Conservation (phyloP, 148 eudicot genomes). For the Camellia lanceoleosa region DNA sequence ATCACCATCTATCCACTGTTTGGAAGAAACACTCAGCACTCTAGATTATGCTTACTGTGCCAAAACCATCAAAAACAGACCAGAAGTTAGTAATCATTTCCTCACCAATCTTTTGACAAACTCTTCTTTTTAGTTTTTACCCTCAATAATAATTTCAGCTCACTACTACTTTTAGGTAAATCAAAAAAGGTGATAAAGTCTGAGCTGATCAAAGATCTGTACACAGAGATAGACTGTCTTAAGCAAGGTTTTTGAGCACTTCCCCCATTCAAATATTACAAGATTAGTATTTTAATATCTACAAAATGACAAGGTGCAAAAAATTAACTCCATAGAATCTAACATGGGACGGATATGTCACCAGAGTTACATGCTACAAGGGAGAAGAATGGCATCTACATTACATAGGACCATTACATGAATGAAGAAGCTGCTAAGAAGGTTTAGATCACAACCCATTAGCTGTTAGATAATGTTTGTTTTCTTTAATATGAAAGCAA, state of each 20-base stretch:
- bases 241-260: conserved; percentile 31
- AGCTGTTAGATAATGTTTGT: neutral
- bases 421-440: conserved; percentile 35
- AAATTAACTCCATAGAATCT: neutral
- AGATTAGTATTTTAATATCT: neutral
- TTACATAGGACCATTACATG: conserved; percentile 26
- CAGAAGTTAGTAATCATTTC: conserved; percentile 33
- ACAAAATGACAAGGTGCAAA: neutral
- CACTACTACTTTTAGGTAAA: conserved; percentile 30
- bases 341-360: neutral
- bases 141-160: neutral
- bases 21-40: conserved; percentile 50
- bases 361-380: conserved; percentile 28
- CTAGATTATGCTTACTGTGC: conserved; percentile 50
- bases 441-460: conserved; percentile 19
- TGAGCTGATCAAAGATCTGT: conserved; percentile 33
- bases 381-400: conserved; percentile 42
- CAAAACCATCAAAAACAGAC: conserved; percentile 45
- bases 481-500: neutral
- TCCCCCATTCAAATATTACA: neutral
- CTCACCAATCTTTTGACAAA: neutral
- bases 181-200: conserved; percentile 36
- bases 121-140: neutral
- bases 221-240: conserved; percentile 30
- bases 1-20: conserved; percentile 41